A percentile compares a stretch with the other conserved stretches of the same genome.
Conservation (phyloP, 148 eudicot genomes). For the Rhododendron simsii region DNA sequence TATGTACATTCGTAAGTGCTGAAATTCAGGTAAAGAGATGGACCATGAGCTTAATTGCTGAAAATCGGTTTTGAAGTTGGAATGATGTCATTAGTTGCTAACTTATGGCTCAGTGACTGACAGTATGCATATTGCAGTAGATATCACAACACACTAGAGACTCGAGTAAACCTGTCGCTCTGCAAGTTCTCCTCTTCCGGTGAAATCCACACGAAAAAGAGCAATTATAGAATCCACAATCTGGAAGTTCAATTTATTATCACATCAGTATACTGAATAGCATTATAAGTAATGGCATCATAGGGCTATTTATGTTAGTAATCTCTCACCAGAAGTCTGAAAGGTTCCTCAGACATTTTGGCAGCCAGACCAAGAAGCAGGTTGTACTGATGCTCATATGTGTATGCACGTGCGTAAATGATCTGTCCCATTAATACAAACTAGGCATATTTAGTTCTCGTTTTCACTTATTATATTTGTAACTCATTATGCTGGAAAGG, state of each 20-base stretch:
- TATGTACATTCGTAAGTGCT: background rate
- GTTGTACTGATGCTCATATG: conserved; percentile 97
- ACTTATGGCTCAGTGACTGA: background rate
- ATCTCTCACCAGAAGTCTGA: conserved; percentile 68
- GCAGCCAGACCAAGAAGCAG: conserved; percentile 96
- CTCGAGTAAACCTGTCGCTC: conserved; percentile 71
- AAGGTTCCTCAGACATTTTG: conserved; percentile 98
- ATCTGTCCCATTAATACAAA: conserved; percentile 38
- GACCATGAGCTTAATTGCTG: background rate
- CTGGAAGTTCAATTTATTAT: conserved; percentile 25
- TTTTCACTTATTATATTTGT: background rate
- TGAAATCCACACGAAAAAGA: conserved; percentile 90
- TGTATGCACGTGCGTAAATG: conserved; percentile 97
- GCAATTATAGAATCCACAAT: conserved; percentile 91
- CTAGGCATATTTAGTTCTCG: background rate
- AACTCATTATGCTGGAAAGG: background rate
- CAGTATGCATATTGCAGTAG: background rate
- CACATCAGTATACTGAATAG: conserved; percentile 11
- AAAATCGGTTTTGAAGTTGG: background rate
- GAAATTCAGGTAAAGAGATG: background rate
- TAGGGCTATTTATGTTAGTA: background rate
- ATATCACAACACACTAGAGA: background rate
- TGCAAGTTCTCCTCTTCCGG: conserved; percentile 97
- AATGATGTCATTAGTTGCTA: background rate
- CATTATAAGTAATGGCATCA: background rate